Conservation (phyloP, 768 basidiomycete species). For the Neoboletus magnificus region DNA sequence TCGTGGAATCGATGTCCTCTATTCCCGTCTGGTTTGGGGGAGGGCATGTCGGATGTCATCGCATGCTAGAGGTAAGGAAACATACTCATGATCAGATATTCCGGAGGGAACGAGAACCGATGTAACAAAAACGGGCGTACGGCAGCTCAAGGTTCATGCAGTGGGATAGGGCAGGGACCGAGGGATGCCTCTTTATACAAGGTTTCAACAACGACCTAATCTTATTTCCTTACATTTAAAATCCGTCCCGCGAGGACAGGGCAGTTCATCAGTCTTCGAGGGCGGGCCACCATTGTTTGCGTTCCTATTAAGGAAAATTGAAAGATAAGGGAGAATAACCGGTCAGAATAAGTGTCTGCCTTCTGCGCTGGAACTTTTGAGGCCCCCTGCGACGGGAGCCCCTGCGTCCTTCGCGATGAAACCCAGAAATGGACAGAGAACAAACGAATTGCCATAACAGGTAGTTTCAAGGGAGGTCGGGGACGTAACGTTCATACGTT, state of each 20-base stretch:
- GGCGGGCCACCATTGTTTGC: constrained; percentile 31
- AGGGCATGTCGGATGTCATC: constrained; percentile 36
- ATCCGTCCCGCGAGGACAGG: constrained; percentile 23
- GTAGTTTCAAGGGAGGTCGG: constrained; percentile 36
- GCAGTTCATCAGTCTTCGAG: constrained; percentile 19
- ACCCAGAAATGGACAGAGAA: constrained; percentile 33
- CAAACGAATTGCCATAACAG: constrained; percentile 36
- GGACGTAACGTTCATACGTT: constrained; percentile 30
- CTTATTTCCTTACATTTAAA: constrained; percentile 30
- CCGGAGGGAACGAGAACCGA: constrained; percentile 22
- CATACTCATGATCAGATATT: constrained; percentile 31
- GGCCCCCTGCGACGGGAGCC: constrained; percentile 26
- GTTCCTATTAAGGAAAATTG: constrained; percentile 31
- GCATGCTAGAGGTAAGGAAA: constrained; percentile 30
- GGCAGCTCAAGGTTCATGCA: constrained; percentile 36
- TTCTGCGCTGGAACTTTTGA: constrained; percentile 34
- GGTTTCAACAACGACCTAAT: constrained; percentile 30
- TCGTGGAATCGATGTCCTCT: constrained; percentile 29
- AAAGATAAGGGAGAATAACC: constrained; percentile 29
- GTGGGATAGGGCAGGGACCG: constrained; percentile 31
- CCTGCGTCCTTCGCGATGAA: constrained; percentile 24
- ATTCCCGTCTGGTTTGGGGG: constrained; percentile 34
- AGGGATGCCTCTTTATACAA: constrained; percentile 34
- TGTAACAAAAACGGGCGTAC: constrained; percentile 35
- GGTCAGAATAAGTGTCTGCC: constrained; percentile 29